phyloP scores from a whole-genome alignment of 345 rosid genomes.

The Salix caprea region DNA sequence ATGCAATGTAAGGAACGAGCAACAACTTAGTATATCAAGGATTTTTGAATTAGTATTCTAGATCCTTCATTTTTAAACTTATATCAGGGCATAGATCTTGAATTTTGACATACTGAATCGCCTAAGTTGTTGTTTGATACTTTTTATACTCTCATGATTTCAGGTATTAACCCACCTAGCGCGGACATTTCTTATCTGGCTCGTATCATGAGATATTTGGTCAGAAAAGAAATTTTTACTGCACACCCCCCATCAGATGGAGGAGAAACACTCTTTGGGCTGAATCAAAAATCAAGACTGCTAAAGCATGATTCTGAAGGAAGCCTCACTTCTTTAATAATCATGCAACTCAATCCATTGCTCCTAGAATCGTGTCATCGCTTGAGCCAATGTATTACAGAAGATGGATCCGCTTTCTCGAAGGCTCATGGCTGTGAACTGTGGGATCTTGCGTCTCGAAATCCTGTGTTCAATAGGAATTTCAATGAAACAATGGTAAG shows the following conservation, averaged over 20 bases:
- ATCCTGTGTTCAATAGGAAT: slow-evolving; percentile 17
- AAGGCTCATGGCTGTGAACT: slow-evolving; percentile 30
- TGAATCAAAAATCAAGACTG: slow-evolving; percentile 33
- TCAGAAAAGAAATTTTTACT: slow-evolving; percentile 17
- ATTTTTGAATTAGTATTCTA: too few relatives aligned
- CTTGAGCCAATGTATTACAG: slow-evolving; percentile 27
- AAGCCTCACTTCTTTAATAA: slow-evolving; percentile 27
- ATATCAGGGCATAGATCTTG: too few relatives aligned
- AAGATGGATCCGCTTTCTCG: slow-evolving; percentile 34
- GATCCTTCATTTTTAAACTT: too few relatives aligned
- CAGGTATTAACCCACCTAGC: slow-evolving; percentile 12
- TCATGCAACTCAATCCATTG: slow-evolving; percentile 25
- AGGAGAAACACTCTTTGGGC: slow-evolving; percentile 24
- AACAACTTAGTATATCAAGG: too few relatives aligned
- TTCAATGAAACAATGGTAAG: slow-evolving; percentile 28
- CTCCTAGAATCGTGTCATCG: slow-evolving; percentile 19
- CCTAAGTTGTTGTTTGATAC: too few relatives aligned
- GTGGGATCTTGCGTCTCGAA: slow-evolving; percentile 21
- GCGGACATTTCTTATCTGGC: slow-evolving; percentile 5
- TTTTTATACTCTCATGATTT: not conserved
- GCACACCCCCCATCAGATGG: slow-evolving; percentile 7
- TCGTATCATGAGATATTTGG: slow-evolving; percentile 29
- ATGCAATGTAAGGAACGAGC: too few relatives aligned
- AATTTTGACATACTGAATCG: too few relatives aligned
- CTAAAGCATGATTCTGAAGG: slow-evolving; percentile 15